Percentiles rank a stretch among this genome's conserved stretches.
Conservation (phyloP, 2,329 filamentous ascomycete genomes). For the Botrytis galanthina region DNA sequence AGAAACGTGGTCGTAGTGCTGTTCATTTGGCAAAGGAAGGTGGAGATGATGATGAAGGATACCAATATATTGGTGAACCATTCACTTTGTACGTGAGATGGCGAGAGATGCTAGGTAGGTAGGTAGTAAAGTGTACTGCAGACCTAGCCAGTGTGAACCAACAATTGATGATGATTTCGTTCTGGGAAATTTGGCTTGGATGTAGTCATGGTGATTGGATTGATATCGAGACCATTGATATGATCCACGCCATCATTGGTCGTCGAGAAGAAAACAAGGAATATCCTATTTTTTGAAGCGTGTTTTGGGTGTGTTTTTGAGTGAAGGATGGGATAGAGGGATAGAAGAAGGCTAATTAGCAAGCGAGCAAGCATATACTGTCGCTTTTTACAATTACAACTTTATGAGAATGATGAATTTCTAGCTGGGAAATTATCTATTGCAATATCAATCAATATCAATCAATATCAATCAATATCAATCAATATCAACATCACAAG, state of each 20-base stretch:
- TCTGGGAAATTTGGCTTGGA: no score
- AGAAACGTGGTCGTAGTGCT: not conserved
- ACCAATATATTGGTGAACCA: not conserved
- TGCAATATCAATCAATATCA: not conserved
- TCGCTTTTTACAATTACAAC: no score
- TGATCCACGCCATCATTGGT: not conserved
- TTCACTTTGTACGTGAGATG: not conserved
- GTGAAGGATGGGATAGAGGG: not conserved
- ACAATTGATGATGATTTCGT: not conserved
- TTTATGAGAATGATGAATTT: not conserved
- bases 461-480: no score
- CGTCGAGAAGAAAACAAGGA: not conserved
- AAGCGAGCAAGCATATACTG: not conserved
- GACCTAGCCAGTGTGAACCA: not conserved
- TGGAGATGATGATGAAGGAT: not conserved
- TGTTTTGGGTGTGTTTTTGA: not conserved
- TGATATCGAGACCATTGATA: not conserved
- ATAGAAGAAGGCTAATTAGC: not conserved
- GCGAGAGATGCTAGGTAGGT: not conserved
- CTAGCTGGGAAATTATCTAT: not conserved
- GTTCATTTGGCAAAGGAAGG: not conserved
- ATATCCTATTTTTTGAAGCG: not conserved
- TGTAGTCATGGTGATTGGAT: not conserved
- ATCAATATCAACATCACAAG: not conserved
- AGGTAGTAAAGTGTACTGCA: not conserved